These are phyloP conservation scores for Fraxinus velutina DNA, from an alignment of 305 asterid species.

Conservation along the genomic window DNA sequence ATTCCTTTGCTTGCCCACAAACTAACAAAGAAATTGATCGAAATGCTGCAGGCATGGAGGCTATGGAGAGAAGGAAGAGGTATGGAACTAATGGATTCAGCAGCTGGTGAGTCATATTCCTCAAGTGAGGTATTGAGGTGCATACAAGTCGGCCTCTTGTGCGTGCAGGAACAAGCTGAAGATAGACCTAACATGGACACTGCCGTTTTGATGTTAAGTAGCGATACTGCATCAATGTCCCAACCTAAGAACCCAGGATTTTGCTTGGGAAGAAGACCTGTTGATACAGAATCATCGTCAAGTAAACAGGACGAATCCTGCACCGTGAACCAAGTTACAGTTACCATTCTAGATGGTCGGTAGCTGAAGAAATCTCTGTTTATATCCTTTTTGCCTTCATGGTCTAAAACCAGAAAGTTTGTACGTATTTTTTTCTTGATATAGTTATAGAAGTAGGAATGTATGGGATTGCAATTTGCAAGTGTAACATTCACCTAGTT, in stretches of 20 bases:
- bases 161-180: conserved; percentile 85
- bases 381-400: background rate
- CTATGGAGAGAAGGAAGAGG: conserved; percentile 67
- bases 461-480: background rate
- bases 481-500: background rate
- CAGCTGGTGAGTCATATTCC: conserved; percentile 39
- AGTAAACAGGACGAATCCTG: conserved; percentile 55
- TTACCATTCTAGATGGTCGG: conserved; percentile 67
- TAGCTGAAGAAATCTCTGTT: conserved; percentile 32
- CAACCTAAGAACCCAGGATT: conserved; percentile 84
- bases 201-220: conserved; percentile 66
- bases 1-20: background rate
- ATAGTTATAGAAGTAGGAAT: conserved; percentile 14
- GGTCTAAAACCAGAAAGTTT: conserved; percentile 6
- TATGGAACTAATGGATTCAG: conserved; percentile 55
- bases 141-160: conserved; percentile 74
- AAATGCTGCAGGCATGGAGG: conserved; percentile 67
- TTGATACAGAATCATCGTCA: conserved; percentile 52
- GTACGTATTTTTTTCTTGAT: conserved; percentile 19
- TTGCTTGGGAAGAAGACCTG: conserved; percentile 59
- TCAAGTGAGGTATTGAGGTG: conserved; percentile 61
- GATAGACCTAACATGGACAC: conserved; percentile 83
- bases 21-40: background rate
- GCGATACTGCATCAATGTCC: conserved; percentile 51
- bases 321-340: conserved; percentile 69